Evolutionary conservation across 768 basidiomycete genomes (phyloP), one percentile per base, ranked within the genome.

Genomic region (Tricholoma bakamatsutake): DNA sequence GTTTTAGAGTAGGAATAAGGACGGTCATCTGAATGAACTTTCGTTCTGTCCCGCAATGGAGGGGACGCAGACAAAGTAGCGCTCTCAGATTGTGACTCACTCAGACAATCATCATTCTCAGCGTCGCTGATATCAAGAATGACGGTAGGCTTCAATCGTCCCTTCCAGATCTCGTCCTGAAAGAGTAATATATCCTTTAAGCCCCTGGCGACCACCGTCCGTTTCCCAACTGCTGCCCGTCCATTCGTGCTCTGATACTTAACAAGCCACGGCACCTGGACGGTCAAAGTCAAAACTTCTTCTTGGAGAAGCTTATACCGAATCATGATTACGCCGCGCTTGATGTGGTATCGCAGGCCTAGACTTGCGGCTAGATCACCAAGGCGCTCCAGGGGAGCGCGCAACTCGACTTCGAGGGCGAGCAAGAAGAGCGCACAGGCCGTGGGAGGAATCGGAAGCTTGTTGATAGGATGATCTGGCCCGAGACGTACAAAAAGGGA

Each of bases 241-340:
- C 84, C 80, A 45, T 71, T 68, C 59, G 70, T 77, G 67, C 61
- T 67, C 48, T 73, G 67, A 57, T 83, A 84, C 46, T 81, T 77
- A 58, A 82, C 77, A 10, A 90, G 72, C 90, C 90, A 93, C 4
- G 88, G 87, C 3, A 92, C 75, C n/a, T 80, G 77, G 49, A 77
- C 73, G 27, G 83, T 79, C 76, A 82, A 83, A 54, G 76, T 70
- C 34, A 78, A 78, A 31, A 90, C 69, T 54, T 79, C 69, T 61
- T 87, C 82, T 62, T 84, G 83, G 28, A 89, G 66, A 35, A 73
- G 60, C 66, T 83, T 86, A 70, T 92, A 92, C 3, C 88, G 82
- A 28, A 78, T 71, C 80, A 88, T 82, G 27, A 90, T 79, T 46
- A 80, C 75, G 30, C 74, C 71, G 53, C 81, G 79, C 13, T 76